phyloP scores from a whole-genome alignment of 306 rosid genomes.

The Benincasa hispida region DNA sequence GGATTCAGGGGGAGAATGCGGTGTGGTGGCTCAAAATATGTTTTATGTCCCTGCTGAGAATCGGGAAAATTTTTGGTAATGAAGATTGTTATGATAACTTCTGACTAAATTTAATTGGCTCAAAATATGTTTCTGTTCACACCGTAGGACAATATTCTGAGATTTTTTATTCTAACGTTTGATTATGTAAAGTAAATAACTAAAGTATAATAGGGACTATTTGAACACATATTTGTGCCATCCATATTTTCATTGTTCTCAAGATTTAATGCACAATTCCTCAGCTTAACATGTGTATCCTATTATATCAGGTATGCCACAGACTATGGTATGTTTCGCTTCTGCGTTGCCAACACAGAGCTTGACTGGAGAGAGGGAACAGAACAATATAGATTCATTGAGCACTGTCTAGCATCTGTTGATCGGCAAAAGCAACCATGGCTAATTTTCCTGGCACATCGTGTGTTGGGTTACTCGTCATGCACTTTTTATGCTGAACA shows the following conservation, averaged over 20 bases:
- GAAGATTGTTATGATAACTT: neutral
- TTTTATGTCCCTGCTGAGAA: conserved; percentile 90
- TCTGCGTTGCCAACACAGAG: conserved; percentile 90
- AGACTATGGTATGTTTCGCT: conserved; percentile 88
- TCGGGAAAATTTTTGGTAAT: conserved; percentile 74
- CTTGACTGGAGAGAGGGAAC: conserved; percentile 91
- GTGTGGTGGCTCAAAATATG: conserved; percentile 72
- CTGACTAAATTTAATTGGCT: neutral
- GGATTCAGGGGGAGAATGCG: conserved; percentile 98
- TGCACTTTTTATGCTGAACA: conserved; percentile 54
- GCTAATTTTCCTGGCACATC: conserved; percentile 87
- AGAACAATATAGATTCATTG: conserved; percentile 74
- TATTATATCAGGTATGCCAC: conserved; percentile 46
- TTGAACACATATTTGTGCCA: neutral
- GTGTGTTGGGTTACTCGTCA: conserved; percentile 90
- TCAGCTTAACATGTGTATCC: neutral
- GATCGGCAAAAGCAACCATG: conserved; percentile 95
- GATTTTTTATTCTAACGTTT: neutral
- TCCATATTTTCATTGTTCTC: neutral
- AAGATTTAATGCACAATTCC: neutral
- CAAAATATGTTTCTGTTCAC: neutral
- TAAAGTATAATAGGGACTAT: neutral
- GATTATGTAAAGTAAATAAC: neutral
- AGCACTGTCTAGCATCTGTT: conserved; percentile 72
- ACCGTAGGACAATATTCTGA: neutral